Percentiles rank a stretch among this genome's conserved stretches.
These are phyloP conservation scores for Trichoderma citrinoviride DNA, from an alignment of 2,329 filamentous ascomycete species.

Conservation along the genomic window DNA sequence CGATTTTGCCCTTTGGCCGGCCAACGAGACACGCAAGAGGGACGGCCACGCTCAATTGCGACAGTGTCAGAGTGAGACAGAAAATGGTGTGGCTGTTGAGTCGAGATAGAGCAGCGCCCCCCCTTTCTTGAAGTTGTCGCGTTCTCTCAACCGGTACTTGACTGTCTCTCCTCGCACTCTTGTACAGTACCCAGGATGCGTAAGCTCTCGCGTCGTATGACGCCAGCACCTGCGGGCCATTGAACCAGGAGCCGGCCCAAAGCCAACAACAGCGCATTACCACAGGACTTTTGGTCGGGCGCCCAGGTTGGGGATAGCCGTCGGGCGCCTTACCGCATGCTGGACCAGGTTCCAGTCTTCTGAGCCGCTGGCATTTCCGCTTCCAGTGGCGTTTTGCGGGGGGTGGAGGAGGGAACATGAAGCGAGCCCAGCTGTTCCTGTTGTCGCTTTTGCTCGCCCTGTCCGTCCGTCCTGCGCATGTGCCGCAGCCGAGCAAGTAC, in stretches of 20 bases:
- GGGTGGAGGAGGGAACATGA: neutral
- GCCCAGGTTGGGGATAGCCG: neutral
- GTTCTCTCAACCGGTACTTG: no score
- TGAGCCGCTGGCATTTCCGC: neutral
- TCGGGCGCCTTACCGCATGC: no score
- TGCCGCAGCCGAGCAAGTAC: neutral
- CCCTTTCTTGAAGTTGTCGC: no score
- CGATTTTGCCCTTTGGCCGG: neutral
- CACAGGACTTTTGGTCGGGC: neutral
- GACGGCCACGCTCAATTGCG: neutral
- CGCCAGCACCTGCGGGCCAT: no score
- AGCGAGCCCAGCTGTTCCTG: neutral
- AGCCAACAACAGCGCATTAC: no score
- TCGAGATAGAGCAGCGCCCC: neutral
- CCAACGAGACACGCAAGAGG: no score
- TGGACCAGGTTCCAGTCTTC: no score
- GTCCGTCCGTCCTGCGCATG: neutral
- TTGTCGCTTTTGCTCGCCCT: neutral
- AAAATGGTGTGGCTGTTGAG: neutral
- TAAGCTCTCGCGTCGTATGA: no score
- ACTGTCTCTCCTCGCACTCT: neutral
- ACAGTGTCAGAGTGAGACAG: neutral
- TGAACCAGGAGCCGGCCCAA: no score
- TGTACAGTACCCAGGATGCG: no score
- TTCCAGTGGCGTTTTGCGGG: neutral